A percentile compares a stretch with the other conserved stretches of the same genome.
These are phyloP conservation scores for Aspergillus intermedius DNA, from an alignment of 2,329 filamentous ascomycete species.

Conservation along the genomic window DNA sequence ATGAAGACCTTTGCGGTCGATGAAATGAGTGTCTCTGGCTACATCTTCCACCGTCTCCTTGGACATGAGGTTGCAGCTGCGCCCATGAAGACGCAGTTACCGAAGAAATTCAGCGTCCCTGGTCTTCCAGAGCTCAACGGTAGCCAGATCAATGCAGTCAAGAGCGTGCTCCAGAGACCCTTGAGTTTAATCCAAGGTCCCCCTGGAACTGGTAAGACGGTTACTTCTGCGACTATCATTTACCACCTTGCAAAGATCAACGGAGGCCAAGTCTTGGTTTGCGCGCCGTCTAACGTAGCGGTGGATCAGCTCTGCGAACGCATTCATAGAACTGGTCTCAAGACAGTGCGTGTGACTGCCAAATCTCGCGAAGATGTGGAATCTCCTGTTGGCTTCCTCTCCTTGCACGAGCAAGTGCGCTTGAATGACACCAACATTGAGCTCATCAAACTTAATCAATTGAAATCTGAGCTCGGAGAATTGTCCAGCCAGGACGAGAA, in stretches of 20 bases:
- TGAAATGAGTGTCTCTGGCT: constrained; percentile 96
- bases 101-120: constrained; percentile 94
- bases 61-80: constrained; percentile 91
- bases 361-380: constrained; percentile 98
- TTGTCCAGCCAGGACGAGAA: constrained; percentile 95
- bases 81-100: constrained; percentile 90
- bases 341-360: constrained; percentile 95
- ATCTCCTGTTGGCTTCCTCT: constrained; percentile 92
- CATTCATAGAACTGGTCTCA: constrained; percentile 87
- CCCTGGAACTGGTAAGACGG: constrained; percentile 95
- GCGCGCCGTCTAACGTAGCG: constrained; percentile 94
- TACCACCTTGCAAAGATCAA: constrained; percentile 96
- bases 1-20: constrained; percentile 99
- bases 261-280: constrained; percentile 89
- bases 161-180: constrained; percentile 86
- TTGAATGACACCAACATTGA: constrained; percentile 97
- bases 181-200: constrained; percentile 94
- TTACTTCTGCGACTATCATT: constrained; percentile 97
- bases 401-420: constrained; percentile 92
- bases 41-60: constrained; percentile 94
- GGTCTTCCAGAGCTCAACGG: constrained; percentile 90
- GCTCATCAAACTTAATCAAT: constrained; percentile 80
- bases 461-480: constrained; percentile 88
- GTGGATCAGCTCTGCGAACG: constrained; percentile 98
- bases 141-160: constrained; percentile 94